Base-by-base conservation (phyloP, 345 rosid species). In the Rhizophora mangle region DNA sequence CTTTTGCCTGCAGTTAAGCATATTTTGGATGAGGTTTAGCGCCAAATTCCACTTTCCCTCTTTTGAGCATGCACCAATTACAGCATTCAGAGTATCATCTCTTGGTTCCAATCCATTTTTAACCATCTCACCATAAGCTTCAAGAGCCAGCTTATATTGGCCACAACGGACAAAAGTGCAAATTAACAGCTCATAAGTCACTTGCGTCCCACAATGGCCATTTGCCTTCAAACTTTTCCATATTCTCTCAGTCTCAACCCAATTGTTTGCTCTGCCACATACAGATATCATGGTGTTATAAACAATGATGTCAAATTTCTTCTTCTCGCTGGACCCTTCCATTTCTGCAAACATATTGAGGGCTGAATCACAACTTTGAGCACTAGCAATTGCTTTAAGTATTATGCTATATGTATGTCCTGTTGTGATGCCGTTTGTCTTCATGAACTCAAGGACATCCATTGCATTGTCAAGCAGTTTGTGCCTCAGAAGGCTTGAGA, bases 261-360 rank as follows among this genome's bases (percentile, higher is more conserved):
- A 85, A 20, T 89, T 76, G 31, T 83, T 76, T 29, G 67, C 68
- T 80, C 79, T 79, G 8, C 89, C 92, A 81, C 92, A 86, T 20
- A 91, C 68, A 13, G 96, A 86, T 70, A 93, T 79, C 67, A 80
- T 77, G 0, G 98, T 93, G 74, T 93, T 93, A 60, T 89, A 93
- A 26, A 91, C 84, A 82, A 88, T 43, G 18, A 80, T 82, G 75
- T 93, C 94, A 62, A 89, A 86, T 60, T 26, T 61, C 61, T 71
- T 72, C 64, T 27, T 73, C 64, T 65, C 80, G 20, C 62, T 76
- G 0, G 80, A 75, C 26, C 60, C 82, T 75, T 83, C 90, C 47
- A 85, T 52, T 67, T 78, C 83, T 31, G 70, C 68, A 73, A 89
- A 91, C 86, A 85, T 72, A 37, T 74, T 43, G 16, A 93, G 78